phyloP scores from a whole-genome alignment of 2,329 filamentous ascomycete genomes.

The Graphilbum ipis-grandicollis region DNA sequence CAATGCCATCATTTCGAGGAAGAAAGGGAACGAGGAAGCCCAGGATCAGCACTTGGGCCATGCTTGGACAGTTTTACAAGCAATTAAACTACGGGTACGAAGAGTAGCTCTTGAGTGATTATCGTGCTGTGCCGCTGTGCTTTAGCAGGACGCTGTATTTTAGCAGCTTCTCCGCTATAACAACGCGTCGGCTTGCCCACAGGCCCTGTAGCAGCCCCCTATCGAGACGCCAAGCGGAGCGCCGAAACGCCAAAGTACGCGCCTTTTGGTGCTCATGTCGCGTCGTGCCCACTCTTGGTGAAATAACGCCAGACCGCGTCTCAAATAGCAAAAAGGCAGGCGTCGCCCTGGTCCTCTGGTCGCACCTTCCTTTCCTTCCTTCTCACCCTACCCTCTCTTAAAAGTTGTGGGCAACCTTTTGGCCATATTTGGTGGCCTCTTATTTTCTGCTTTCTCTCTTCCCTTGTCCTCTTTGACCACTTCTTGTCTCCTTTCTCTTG shows the following conservation, averaged over 20 bases:
- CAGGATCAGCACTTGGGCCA: too few relatives aligned
- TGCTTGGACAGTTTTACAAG: too few relatives aligned
- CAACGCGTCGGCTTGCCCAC: too few relatives aligned
- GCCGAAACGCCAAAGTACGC: constrained; percentile 11
- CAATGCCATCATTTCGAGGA: too few relatives aligned
- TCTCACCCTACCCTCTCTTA: not conserved
- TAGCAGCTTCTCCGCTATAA: not conserved
- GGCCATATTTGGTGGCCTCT: not conserved
- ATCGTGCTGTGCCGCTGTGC: too few relatives aligned
- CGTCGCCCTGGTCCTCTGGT: constrained; percentile 5
- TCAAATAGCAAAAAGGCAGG: constrained; percentile 8
- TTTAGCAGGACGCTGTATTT: constrained; percentile 1
- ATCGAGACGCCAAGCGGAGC: constrained; percentile 1
- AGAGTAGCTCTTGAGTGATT: too few relatives aligned
- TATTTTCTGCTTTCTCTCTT: not conserved
- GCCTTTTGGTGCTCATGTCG: constrained; percentile 4
- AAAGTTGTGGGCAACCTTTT: not conserved
- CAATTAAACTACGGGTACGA: too few relatives aligned
- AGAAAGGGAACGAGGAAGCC: too few relatives aligned
- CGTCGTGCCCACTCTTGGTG: constrained; percentile 9
- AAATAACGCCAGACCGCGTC: constrained; percentile 9
- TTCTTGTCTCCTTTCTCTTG: not conserved
- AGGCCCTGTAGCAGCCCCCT: not conserved
- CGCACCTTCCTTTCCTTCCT: constrained; percentile 1
- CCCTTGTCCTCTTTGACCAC: not conserved